Evolutionary conservation across 2,329 filamentous ascomycete genomes (phyloP).

Genomic region (Botrytis fragariae): DNA sequence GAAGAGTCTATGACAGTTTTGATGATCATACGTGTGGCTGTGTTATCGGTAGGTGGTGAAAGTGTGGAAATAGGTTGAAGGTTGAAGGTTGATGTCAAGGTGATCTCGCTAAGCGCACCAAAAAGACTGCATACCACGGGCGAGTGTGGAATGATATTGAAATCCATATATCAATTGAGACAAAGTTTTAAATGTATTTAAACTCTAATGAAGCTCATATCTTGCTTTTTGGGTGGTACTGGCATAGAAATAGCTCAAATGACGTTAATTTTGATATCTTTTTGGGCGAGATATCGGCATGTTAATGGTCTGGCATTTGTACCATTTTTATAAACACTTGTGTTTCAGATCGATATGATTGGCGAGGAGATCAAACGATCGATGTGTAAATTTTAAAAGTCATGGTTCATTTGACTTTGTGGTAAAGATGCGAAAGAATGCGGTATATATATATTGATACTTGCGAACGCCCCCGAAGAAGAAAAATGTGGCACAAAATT

Average conservation of each 20-base stretch:
- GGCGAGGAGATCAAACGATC: not conserved
- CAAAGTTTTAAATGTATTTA: not conserved
- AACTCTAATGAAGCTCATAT: not conserved
- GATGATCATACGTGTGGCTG: too few species aligned
- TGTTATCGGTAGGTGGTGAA: not conserved
- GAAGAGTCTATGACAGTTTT: not conserved
- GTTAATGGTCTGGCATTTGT: not conserved
- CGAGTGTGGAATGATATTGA: not conserved
- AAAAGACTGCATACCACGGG: not conserved
- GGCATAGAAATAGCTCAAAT: not conserved
- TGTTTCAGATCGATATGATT: not conserved
- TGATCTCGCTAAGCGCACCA: not conserved
- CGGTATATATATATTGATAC: not conserved
- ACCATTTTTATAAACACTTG: not conserved
- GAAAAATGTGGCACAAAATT: not conserved
- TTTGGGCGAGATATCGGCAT: not conserved
- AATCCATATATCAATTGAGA: not conserved
- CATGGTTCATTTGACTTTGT: not conserved
- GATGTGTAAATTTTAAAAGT: not conserved
- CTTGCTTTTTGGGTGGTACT: not conserved
- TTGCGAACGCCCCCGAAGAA: not conserved
- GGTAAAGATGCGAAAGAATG: not conserved
- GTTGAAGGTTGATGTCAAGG: not conserved
- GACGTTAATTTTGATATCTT: not conserved
- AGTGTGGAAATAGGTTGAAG: not conserved